phyloP scores from a whole-genome alignment of 1,284 basidiomycete species.

The Ustanciosporium gigantosporum region DNA sequence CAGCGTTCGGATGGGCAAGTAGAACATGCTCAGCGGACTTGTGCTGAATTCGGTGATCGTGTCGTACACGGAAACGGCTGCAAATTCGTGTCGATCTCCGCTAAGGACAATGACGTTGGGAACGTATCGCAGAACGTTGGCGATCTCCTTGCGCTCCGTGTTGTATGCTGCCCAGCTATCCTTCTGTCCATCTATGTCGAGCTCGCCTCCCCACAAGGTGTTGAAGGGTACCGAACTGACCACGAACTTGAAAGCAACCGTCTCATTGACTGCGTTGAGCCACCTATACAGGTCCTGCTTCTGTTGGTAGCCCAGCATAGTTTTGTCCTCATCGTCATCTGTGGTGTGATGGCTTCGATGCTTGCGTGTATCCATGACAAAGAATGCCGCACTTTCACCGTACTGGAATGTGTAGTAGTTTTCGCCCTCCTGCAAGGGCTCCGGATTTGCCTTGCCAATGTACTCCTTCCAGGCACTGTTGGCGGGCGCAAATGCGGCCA shows the following conservation, averaged over 20 bases:
- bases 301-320: slow-evolving; percentile 76
- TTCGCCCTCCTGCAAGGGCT: slow-evolving; percentile 64
- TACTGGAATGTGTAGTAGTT: slow-evolving; percentile 67
- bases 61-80: slow-evolving; percentile 63
- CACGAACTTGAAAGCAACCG: slow-evolving; percentile 79
- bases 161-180: slow-evolving; percentile 74
- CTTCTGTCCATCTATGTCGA: slow-evolving; percentile 66
- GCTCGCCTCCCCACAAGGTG: slow-evolving; percentile 70
- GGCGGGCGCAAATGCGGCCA: slow-evolving; percentile 67
- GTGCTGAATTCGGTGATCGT: slow-evolving; percentile 68
- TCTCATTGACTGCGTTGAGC: slow-evolving; percentile 71
- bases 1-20: slow-evolving; percentile 59
- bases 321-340: slow-evolving; percentile 64
- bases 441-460: slow-evolving; percentile 71
- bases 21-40: slow-evolving; percentile 69
- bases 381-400: slow-evolving; percentile 67
- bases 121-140: slow-evolving; percentile 64
- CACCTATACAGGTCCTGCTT: slow-evolving; percentile 71
- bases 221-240: slow-evolving; percentile 78
- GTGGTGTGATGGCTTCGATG: slow-evolving; percentile 66
- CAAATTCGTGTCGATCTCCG: slow-evolving; percentile 77
- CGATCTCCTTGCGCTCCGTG: slow-evolving; percentile 66
- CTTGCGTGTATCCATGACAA: slow-evolving; percentile 76
- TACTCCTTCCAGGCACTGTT: slow-evolving; percentile 72
- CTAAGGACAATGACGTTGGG: slow-evolving; percentile 71